A percentile compares a stretch with the other conserved stretches of the same genome.
These are phyloP conservation scores for Cladochytrium replicatum DNA, from an alignment of 192 early-diverging fungal genomes.

Conservation along the genomic window DNA sequence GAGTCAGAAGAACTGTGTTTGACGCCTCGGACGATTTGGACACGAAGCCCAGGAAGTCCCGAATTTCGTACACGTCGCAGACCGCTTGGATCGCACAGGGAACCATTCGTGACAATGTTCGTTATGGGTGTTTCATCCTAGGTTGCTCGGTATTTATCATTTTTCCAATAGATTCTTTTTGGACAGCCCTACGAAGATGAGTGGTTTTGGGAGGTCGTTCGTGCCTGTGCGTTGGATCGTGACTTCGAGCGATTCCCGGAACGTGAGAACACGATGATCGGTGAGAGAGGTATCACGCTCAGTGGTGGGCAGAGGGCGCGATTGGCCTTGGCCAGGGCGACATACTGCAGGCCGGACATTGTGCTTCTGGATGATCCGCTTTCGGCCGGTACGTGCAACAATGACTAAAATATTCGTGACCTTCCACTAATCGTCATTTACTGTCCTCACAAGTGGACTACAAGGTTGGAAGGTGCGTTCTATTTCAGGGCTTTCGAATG, in stretches of 20 bases:
- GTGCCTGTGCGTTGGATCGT: conserved; percentile 29
- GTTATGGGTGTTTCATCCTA: neutral
- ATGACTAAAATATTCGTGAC: too few relatives aligned
- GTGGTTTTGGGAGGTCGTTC: conserved; percentile 26
- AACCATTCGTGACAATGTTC: conserved; percentile 27
- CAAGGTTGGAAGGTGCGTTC: conserved; percentile 22
- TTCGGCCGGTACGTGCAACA: too few relatives aligned
- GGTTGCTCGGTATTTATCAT: neutral
- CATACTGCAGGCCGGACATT: conserved; percentile 34
- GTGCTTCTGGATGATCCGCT: conserved; percentile 39
- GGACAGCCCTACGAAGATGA: conserved; percentile 19
- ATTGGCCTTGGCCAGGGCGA: conserved; percentile 33
- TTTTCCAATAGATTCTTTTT: conserved; percentile 23
- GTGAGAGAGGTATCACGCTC: conserved; percentile 33
- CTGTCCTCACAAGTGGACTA: too few relatives aligned
- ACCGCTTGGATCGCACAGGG: conserved; percentile 29
- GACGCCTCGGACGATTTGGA: too few relatives aligned
- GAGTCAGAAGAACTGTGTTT: neutral
- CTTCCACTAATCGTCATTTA: too few relatives aligned
- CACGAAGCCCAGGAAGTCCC: neutral
- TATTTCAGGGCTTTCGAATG: neutral
- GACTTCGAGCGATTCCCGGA: conserved; percentile 25
- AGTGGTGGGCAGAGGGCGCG: conserved; percentile 38
- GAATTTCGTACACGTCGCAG: conserved; percentile 33
- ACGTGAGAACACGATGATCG: conserved; percentile 25